Conservation (phyloP, 768 basidiomycete species). For the Xerocomellus dryophilus region DNA sequence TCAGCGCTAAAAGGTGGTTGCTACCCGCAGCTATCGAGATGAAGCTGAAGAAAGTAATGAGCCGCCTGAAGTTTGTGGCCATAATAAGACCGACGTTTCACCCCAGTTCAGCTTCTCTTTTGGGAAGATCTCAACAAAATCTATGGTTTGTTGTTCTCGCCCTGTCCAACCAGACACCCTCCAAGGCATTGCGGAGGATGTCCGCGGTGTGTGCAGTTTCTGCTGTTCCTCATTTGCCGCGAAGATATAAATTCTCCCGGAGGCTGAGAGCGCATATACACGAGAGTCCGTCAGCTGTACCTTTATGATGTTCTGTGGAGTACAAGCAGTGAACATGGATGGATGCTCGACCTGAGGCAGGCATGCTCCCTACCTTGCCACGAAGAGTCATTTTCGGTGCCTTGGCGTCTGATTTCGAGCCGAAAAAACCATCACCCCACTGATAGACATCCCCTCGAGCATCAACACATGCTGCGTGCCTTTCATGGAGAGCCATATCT, state of each 20-base stretch:
- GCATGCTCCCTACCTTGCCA: conserved; percentile 51
- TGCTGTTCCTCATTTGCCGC: conserved; percentile 52
- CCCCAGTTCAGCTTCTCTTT: conserved; percentile 53
- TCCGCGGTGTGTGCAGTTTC: conserved; percentile 35
- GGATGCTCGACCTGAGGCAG: not conserved
- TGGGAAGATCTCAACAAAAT: conserved; percentile 62
- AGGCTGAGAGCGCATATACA: conserved; percentile 75
- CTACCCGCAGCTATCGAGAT: conserved; percentile 68
- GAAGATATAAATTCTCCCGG: conserved; percentile 72
- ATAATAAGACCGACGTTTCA: conserved; percentile 55
- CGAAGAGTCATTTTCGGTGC: conserved; percentile 53
- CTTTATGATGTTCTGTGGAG: conserved; percentile 60
- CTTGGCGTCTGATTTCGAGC: conserved; percentile 27
- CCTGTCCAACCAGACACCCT: conserved; percentile 61
- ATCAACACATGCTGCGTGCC: conserved; percentile 74
- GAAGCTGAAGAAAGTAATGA: conserved; percentile 47
- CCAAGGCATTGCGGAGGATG: conserved; percentile 51
- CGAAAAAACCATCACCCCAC: conserved; percentile 71
- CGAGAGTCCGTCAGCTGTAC: conserved; percentile 58
- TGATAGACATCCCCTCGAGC: conserved; percentile 79
- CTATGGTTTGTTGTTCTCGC: conserved; percentile 45
- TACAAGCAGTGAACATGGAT: not conserved
- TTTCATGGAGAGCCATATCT: conserved; percentile 64
- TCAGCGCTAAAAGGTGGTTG: conserved; percentile 69
- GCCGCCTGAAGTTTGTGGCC: not conserved